Evolutionary conservation across 257 asterid genomes (phyloP), one percentile per base, ranked within the genome.

Genomic region (Verbena officinalis): DNA sequence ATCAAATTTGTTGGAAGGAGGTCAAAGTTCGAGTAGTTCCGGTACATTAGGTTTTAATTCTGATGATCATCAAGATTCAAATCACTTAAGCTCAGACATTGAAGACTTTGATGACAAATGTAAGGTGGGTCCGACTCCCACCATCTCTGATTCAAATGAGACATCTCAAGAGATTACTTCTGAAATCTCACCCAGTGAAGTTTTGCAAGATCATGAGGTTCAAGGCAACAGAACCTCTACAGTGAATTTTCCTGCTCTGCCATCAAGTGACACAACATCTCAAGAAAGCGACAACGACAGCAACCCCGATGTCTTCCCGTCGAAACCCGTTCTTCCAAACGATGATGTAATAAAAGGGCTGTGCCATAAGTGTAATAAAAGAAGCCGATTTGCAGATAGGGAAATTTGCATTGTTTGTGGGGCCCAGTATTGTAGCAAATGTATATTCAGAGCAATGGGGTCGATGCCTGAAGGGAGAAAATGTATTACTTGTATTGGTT

Each of bases 381-480:
- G 80, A 58, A 72, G 51, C 42, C 72, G 84, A 40, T 79, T 83
- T 19, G 63, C 77, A 0, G 73, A 75, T 59, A 86, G 74, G 68
- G 94, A 83, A 58, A 65, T 46, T 38, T 83, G 93, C 75, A 42
- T 85, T 50, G 89, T 79, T 53, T 85, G 89, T 64, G 75, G 85
- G 9, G 85, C 86, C 8, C 79, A 73, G 72, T 83, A 76, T 68
- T 85, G 93, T 55, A 58, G 75, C 13, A 61, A 52, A 55, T 85
- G 93, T 71, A 73, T 85, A 40, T 16, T 76, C 48, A 70, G 93
- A 70, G 84, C 89, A 64, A 85, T 85, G 89, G 93, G 93, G 33
- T 79, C 87, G 39, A 80, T 85, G 93, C 76, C 87, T 0, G 89
- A 85, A 65, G 93, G 93, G 11, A 80, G 93, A 62, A 85, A 85